Evolutionary conservation across 179 eudicot genomes (phyloP).

Genomic region (Corrigiola litoralis): DNA sequence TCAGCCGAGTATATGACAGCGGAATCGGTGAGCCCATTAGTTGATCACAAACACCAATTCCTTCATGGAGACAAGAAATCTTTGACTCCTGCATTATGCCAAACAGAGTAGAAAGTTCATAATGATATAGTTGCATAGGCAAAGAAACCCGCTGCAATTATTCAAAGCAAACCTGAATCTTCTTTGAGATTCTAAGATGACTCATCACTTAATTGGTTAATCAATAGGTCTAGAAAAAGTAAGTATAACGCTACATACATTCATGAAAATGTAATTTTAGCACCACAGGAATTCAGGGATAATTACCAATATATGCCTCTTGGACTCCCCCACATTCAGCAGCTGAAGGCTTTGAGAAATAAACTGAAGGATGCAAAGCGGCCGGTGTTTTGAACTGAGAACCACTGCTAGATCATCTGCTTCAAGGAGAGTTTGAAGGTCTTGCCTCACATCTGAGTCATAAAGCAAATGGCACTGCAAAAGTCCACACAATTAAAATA

Average conservation of each 20-base stretch:
- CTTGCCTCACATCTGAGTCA: conserved; percentile 65
- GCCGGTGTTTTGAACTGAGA: conserved; percentile 67
- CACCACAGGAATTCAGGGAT: not conserved
- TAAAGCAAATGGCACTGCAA: conserved; percentile 86
- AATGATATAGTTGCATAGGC: not conserved
- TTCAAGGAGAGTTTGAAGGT: conserved; percentile 67
- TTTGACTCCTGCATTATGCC: conserved; percentile 65
- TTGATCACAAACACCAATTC: conserved; percentile 79
- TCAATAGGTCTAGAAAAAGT: not conserved
- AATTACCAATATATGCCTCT: conserved; percentile 59
- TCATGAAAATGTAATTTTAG: not conserved
- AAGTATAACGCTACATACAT: too few species aligned
- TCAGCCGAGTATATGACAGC: conserved; percentile 86
- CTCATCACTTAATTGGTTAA: too few species aligned
- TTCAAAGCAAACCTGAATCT: not conserved
- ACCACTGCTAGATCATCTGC: conserved; percentile 74
- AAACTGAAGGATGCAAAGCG: conserved; percentile 85
- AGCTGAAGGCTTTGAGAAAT: conserved; percentile 69
- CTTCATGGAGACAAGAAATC: conserved; percentile 75
- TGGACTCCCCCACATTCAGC: conserved; percentile 58
- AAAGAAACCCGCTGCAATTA: not conserved
- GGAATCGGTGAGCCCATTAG: conserved; percentile 79
- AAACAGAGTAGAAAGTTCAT: not conserved
- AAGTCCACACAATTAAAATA: conserved; percentile 1
- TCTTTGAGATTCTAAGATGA: too few species aligned